phyloP scores from a whole-genome alignment of 169 alveolate genomes.

The Cryptosporidium bovis region DNA sequence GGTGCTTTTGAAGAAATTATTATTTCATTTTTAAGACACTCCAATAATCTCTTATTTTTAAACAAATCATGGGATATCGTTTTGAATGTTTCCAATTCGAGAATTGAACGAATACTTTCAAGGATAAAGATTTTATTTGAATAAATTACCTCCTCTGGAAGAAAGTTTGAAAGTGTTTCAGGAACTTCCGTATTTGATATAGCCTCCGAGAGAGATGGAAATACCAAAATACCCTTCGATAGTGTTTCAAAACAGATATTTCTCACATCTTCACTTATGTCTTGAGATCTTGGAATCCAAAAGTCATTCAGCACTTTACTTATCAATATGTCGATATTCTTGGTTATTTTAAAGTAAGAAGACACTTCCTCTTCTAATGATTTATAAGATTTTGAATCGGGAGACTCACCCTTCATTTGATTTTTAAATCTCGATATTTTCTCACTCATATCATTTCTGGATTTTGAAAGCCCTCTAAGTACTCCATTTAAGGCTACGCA shows the following conservation, averaged over 20 bases:
- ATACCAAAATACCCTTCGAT: constrained; percentile 11
- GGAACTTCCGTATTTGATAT: constrained; percentile 9
- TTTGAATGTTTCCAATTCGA: not conserved
- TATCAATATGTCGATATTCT: not conserved
- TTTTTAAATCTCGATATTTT: constrained; percentile 35
- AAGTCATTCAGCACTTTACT: constrained; percentile 3
- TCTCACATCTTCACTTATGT: constrained; percentile 38
- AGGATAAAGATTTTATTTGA: constrained; percentile 9
- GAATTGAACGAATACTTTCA: not conserved
- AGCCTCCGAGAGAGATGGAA: constrained; percentile 2
- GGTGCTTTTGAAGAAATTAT: constrained; percentile 35
- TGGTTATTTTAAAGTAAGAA: not conserved
- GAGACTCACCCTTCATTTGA: constrained; percentile 44
- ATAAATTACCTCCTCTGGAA: constrained; percentile 23
- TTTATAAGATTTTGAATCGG: constrained; percentile 7
- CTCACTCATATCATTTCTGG: constrained; percentile 20
- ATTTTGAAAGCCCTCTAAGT: constrained; percentile 4
- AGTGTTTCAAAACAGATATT: constrained; percentile 16
- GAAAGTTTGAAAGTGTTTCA: constrained; percentile 1
- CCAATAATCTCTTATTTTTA: not conserved
- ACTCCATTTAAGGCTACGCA: constrained; percentile 58
- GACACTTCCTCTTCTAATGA: constrained; percentile 29
- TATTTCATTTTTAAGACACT: constrained; percentile 10
- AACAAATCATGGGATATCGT: not conserved
- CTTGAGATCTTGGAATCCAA: constrained; percentile 55